Evolutionary conservation across 129 eudicot species (phyloP), one percentile per base, ranked within the genome.

Genomic region (Escallonia rubra): DNA sequence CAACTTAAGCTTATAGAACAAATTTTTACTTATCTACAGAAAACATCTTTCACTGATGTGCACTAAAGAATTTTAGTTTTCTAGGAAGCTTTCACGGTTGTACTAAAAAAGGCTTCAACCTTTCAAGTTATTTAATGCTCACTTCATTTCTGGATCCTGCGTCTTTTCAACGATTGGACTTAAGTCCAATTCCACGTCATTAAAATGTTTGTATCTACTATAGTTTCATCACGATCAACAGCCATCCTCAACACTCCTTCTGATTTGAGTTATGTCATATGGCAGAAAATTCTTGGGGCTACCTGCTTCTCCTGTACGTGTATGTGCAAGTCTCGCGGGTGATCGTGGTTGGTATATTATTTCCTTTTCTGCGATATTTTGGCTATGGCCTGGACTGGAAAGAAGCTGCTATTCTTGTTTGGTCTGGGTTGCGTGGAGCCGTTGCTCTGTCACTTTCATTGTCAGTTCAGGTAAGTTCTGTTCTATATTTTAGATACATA

Each of bases 311-410:
- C 66, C 91, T 92, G 5, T 92, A 92, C 46, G 78, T 84, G 38
- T 71, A 79, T 63, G 85, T 92, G 74, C 98, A 81, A 80, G 74
- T 92, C 43, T 77, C 98, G 23, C 70, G 98, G 61, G 52, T 65
- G 40, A 78, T 75, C 38, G 91, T 86, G 14, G 95, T 92, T 67
- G 96, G 81, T 54, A 67, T 88, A 57, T 78, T 92, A 74, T 92
- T 70, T 66, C 98, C 98, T 14, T 76, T 72, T 61, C 69, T 92
- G 48, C 82, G 80, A 49, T 86, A 81, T 77, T 84, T 86, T 78
- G 98, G 98, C 57, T 92, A 92, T 76, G 98, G 98, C 52, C 66
- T 92, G 78, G 90, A 92, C 62, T 92, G 96, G 98, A 92, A 80
- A 82, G 98, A 92, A 80, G 98, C 96, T 59, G 66, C 65, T 65